Base-by-base conservation (phyloP, 305 asterid genomes). In the Salvia sclarea region DNA sequence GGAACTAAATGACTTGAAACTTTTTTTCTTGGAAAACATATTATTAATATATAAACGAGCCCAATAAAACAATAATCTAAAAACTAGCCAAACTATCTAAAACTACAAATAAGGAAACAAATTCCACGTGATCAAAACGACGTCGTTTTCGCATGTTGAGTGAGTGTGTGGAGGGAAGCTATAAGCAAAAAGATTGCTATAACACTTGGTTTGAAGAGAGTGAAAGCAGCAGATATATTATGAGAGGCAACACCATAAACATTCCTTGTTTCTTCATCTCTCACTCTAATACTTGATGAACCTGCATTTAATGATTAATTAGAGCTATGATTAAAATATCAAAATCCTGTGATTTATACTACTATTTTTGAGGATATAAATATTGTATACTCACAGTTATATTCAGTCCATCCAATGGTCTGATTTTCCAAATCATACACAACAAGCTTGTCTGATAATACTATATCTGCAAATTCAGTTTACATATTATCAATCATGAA, bases 381-480 rank as follows among this genome's bases (percentile, higher is more conserved):
- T n/a, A 25, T 25, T 25, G 38, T 60, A 10, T 43, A 83, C 91
- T 81, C 82, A 85, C 91, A 85, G 81, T 85, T 83, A 67, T 85
- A 81, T 6, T 71, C 66, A 21, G 85, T 68, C 91, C 91, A 85
- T 70, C 91, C 91, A 61, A 85, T 81, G 48, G 87, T 83, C 78
- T 79, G 85, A 61, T 85, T 81, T 64, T 83, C 91, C 35, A 85
- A 80, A 78, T 85, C 91, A 49, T 85, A 85, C 57, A 81, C 13
- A 20, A 85, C 79, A 45, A 85, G 86, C 79, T 85, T 83, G 79
- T 85, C 84, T 3, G 86, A 60, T 64, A 85, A 63, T 40, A 66
- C 91, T 47, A 81, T 74, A 76, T 83, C 91, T 85, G 85, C 75
- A n/a, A n/a, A n/a, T n/a, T n/a, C n/a, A n/a, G n/a, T n/a, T n/a